Evolutionary conservation across 1,139 yeast genomes (phyloP), one percentile per base, ranked within the genome.

Genomic region (Debaryomyces psychrophilus): DNA sequence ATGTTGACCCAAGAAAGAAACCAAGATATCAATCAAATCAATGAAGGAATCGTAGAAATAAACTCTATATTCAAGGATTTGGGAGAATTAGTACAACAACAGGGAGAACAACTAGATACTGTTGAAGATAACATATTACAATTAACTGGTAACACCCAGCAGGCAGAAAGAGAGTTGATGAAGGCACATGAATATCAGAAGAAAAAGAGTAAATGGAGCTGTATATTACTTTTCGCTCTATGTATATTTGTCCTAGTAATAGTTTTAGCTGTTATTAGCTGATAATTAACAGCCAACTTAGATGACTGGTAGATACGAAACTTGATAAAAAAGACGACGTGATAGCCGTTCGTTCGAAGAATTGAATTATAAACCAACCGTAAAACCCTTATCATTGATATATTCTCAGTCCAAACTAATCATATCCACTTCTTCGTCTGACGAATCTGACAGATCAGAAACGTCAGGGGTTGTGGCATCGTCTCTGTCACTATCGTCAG

Each of bases 1-100:
- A 67, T 83, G 8, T 67, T 90, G 6, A 82, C 90, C 2, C 81
- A 84, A 49, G 93, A 89, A 58, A 69, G 96, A 47, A 85, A 87
- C 50, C 68, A 80, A 20, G 95, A 89, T 50, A 87, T 90, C 25
- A 75, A 76, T 31, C 83, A 80, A 51, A 87, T 90, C 6, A 82
- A 87, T 37, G 81, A 82, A 43, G 95, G 96, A 0, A 88, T 90
- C 6, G 77, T 77, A 49, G 97, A 90, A 56, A 90, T 90, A 41
- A 90, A 90, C 60, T 77, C 90, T 6, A 90, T 90, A 1, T 90
- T 90, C 64, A 83, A 84, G 53, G 96, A 90, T 56, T 67, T 90
- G 51, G 90, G 90, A 12, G 78, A 82, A 35, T 67, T 90, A 55
- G 95, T 90, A 1, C 75, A 77, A 45, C 93, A 88, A 60, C 97